phyloP scores from a whole-genome alignment of 2,329 filamentous ascomycete species.

The Ceratocystis lukuohia region DNA sequence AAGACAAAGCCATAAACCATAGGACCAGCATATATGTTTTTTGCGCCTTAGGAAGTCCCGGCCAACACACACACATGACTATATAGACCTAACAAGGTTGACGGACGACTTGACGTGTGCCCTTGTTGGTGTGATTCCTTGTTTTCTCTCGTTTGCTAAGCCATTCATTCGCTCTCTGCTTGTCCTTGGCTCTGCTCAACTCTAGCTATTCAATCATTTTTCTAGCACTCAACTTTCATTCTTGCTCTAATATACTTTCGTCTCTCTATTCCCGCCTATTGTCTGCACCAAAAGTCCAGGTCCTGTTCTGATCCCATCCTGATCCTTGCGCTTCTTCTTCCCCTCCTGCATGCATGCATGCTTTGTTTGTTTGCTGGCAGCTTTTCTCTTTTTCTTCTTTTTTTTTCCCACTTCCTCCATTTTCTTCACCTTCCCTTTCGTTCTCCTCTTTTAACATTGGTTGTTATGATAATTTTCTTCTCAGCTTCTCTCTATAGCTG shows the following conservation, averaged over 20 bases:
- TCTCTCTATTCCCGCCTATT: neutral
- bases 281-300: neutral
- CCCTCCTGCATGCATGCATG: conserved; percentile 3
- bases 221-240: neutral
- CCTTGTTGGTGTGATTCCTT: no score
- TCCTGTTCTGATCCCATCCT: conserved; percentile 4
- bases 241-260: neutral
- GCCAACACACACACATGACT: no score
- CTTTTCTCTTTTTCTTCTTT: conserved; percentile 6
- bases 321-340: conserved; percentile 7
- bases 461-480: neutral
- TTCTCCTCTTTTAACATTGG: conserved; percentile 11
- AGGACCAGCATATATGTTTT: no score
- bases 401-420: neutral
- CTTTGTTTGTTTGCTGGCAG: conserved; percentile 3
- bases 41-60: no score
- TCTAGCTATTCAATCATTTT: neutral
- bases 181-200: no score
- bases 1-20: no score
- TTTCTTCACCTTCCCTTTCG: neutral
- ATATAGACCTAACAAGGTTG: no score
- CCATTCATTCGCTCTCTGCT: no score
- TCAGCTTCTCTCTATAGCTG: neutral
- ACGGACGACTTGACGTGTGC: no score
- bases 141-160: no score